Conservation (phyloP, 2,329 filamentous ascomycete genomes). For the Madurella mycetomatis region DNA sequence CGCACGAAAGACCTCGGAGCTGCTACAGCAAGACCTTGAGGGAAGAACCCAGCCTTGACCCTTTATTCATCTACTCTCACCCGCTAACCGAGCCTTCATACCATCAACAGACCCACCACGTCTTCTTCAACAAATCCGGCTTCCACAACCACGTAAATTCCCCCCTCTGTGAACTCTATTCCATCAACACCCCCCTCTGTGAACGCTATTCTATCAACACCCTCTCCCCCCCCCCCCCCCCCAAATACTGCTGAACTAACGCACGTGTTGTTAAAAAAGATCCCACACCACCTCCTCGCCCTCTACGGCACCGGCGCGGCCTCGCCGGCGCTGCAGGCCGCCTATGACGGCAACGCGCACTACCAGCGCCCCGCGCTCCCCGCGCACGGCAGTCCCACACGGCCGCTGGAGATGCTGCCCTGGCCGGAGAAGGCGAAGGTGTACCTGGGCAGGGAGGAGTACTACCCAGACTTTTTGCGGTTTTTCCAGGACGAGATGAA, state of each 20-base stretch:
- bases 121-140: constrained; percentile 70
- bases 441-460: constrained; percentile 56
- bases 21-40: constrained; percentile 74
- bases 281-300: constrained; percentile 70
- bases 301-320: constrained; percentile 71
- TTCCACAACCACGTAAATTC: constrained; percentile 73
- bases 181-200: background rate
- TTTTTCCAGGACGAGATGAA: constrained; percentile 76
- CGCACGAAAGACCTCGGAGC: constrained; percentile 57
- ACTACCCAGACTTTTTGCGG: constrained; percentile 69
- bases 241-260: background rate
- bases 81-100: background rate
- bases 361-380: constrained; percentile 60
- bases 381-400: constrained; percentile 47
- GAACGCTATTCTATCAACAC: no score
- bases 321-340: constrained; percentile 53
- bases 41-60: constrained; percentile 27
- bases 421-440: constrained; percentile 47
- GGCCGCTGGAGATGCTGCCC: constrained; percentile 42
- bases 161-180: background rate
- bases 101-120: constrained; percentile 54
- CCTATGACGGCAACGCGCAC: constrained; percentile 58
- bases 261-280: constrained; percentile 32
- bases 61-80: background rate
- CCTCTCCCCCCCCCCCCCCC: no score